Evolutionary conservation across 805 yeast genomes (phyloP), one percentile per base, ranked within the genome.

Genomic region (Saturnispora gosingensis): DNA sequence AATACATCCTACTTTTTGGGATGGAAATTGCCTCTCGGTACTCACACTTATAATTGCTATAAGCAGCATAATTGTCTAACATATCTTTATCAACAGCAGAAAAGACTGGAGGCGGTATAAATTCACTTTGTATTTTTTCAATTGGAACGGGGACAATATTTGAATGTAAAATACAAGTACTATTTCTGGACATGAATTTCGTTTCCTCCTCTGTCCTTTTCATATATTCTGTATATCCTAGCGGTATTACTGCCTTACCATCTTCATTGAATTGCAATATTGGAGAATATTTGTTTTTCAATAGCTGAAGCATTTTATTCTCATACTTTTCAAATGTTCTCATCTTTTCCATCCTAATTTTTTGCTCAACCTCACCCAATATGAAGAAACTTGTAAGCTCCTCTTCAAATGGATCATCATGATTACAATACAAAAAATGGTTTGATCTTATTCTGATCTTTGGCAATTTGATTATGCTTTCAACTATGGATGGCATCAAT

Each of bases 341-440:
- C 15, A 58, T 18, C 53, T 85, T 82, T 24, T 77, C 78, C 11
- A 78, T 47, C 54, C 96, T 72, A 48, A 72, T 69, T 56, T 71
- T 73, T 61, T 88, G 95, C 58, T 83, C 91, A n/a, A 72, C 53
- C 20, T 68, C 48, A 1, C 95, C 95, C 10, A 84, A 72, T 58
- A 83, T 82, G 59, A 76, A 81, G 27, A 83, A 78, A 60, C 78
- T 71, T 22, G 79, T 76, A 45, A 90, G 67, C 58, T 87, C 82
- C 7, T 81, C 72, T 65, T 91, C 98, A 64, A 90, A 89, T 7
- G 95, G 91, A 66, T 91, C 97, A 64, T 87, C 95, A 51, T 87
- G 96, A 56, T 89, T 72, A 24, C 83, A 74, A 38, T 89, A 68
- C 4, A 83, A 71, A 55, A 87, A 72, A 40, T 77, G 70, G 5